Percentiles rank a stretch among this genome's conserved stretches.
These are phyloP conservation scores for Colletotrichum camelliae DNA, from an alignment of 2,329 filamentous ascomycete genomes.

Conservation along the genomic window DNA sequence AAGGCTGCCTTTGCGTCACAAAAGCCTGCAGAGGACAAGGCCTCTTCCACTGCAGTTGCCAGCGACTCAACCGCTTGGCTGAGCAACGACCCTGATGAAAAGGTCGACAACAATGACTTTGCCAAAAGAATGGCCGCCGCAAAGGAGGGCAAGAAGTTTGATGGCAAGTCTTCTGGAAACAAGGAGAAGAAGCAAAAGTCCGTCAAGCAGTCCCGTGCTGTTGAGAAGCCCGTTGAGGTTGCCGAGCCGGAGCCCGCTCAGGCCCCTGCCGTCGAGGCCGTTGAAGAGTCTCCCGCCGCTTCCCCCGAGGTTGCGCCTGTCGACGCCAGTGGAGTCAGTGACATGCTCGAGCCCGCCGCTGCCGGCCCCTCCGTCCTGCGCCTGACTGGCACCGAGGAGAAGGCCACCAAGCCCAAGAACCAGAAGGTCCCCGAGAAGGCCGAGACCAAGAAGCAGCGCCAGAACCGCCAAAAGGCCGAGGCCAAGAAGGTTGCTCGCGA, in stretches of 20 bases:
- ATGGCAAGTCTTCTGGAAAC: slow-evolving; percentile 55
- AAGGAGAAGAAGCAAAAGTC: slow-evolving; percentile 72
- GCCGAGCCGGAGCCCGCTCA: slow-evolving; percentile 67
- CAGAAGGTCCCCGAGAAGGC: slow-evolving; percentile 68
- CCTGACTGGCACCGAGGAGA: slow-evolving; percentile 70
- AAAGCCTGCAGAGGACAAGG: slow-evolving; percentile 37
- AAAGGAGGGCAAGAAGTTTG: slow-evolving; percentile 71
- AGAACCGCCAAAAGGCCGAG: slow-evolving; percentile 89
- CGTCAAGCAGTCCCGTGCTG: slow-evolving; percentile 71
- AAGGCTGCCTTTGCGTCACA: slow-evolving; percentile 45
- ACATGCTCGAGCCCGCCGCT: slow-evolving; percentile 84
- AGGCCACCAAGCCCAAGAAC: slow-evolving; percentile 68
- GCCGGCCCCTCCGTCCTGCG: slow-evolving; percentile 77
- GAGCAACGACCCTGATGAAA: slow-evolving; percentile 54
- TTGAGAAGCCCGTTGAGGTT: slow-evolving; percentile 54
- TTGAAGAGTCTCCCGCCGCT: slow-evolving; percentile 69
- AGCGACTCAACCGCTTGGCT: slow-evolving; percentile 32
- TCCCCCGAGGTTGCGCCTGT: slow-evolving; percentile 68
- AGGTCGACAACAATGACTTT: slow-evolving; percentile 75
- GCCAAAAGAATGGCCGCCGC: slow-evolving; percentile 74
- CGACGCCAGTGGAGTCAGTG: slow-evolving; percentile 74
- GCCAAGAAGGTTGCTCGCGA: slow-evolving; percentile 76
- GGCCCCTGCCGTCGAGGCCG: slow-evolving; percentile 70
- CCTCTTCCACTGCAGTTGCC: slow-evolving; percentile 28
- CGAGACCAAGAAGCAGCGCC: slow-evolving; percentile 94